A percentile compares a stretch with the other conserved stretches of the same genome.
phyloP scores from a whole-genome alignment of 352 stramenopile species.

The Elongisporangium anandrum region DNA sequence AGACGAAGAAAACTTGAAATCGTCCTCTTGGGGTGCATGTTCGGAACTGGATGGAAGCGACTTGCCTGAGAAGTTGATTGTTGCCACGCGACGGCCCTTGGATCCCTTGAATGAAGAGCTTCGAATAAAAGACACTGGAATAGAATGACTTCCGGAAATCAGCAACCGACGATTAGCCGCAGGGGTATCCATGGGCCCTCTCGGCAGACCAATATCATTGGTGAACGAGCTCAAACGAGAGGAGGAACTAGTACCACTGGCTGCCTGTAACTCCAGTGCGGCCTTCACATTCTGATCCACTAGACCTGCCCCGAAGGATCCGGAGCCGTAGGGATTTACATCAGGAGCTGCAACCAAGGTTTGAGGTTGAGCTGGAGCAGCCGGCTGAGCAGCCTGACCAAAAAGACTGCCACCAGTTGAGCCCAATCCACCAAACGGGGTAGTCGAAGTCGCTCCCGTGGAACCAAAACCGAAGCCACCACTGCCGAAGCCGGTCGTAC shows the following conservation, averaged over 20 bases:
- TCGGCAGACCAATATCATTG: conserved; percentile 66
- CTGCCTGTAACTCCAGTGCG: conserved; percentile 45
- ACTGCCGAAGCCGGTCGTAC: background rate
- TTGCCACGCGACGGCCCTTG: conserved; percentile 26
- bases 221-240: conserved; percentile 56
- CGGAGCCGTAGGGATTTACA: conserved; percentile 50
- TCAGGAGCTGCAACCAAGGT: conserved; percentile 54
- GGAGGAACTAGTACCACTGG: conserved; percentile 27
- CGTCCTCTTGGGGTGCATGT: conserved; percentile 29
- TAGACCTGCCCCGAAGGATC: conserved; percentile 46
- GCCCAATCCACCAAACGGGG: background rate
- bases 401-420: conserved; percentile 4
- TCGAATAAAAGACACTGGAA: conserved; percentile 73
- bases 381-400: conserved; percentile 3
- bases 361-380: conserved; percentile 22
- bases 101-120: conserved; percentile 65
- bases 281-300: conserved; percentile 66
- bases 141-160: conserved; percentile 21
- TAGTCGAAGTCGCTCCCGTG: background rate
- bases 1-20: conserved; percentile 65
- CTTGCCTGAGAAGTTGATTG: conserved; percentile 23
- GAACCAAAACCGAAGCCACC: background rate
- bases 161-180: background rate
- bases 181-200: conserved; percentile 47
- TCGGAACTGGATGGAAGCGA: conserved; percentile 12